Evolutionary conservation across 345 rosid genomes (phyloP).

Genomic region (Hypericum androsaemum): DNA sequence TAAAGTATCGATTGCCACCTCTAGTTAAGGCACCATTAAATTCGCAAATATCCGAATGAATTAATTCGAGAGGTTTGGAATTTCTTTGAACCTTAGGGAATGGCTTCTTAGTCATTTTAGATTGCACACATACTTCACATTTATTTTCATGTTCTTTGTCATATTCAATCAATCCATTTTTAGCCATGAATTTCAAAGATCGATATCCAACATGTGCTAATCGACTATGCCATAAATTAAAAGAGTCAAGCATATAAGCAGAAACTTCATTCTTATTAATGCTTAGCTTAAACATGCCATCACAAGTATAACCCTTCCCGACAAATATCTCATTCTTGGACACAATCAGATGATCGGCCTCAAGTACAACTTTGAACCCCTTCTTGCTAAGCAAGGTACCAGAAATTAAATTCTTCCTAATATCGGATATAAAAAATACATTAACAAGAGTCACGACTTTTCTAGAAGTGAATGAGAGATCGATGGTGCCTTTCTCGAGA

Average conservation of each 20-base stretch:
- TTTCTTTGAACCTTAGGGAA: constrained; percentile 1
- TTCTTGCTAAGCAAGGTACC: too few relatives aligned
- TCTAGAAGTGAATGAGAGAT: too few relatives aligned
- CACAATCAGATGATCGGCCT: too few relatives aligned
- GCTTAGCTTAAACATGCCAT: neutral
- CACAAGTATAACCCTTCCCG: neutral
- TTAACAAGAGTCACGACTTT: too few relatives aligned
- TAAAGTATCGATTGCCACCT: neutral
- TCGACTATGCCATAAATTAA: constrained; percentile 8
- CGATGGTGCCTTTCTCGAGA: too few relatives aligned
- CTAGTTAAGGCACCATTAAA: constrained; percentile 7
- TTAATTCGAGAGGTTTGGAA: neutral
- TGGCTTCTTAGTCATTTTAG: constrained; percentile 11
- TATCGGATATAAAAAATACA: too few relatives aligned
- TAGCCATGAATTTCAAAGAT: neutral
- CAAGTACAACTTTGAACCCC: too few relatives aligned
- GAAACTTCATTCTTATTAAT: neutral
- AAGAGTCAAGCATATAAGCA: constrained; percentile 8
- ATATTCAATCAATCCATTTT: neutral
- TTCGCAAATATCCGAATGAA: constrained; percentile 11
- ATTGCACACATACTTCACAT: constrained; percentile 2
- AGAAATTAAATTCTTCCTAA: too few relatives aligned
- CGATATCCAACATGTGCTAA: neutral
- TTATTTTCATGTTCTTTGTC: neutral
- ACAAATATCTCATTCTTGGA: too few relatives aligned